Evolutionary conservation across 352 stramenopile genomes (phyloP).

Genomic region (Sclerospora graminicola): DNA sequence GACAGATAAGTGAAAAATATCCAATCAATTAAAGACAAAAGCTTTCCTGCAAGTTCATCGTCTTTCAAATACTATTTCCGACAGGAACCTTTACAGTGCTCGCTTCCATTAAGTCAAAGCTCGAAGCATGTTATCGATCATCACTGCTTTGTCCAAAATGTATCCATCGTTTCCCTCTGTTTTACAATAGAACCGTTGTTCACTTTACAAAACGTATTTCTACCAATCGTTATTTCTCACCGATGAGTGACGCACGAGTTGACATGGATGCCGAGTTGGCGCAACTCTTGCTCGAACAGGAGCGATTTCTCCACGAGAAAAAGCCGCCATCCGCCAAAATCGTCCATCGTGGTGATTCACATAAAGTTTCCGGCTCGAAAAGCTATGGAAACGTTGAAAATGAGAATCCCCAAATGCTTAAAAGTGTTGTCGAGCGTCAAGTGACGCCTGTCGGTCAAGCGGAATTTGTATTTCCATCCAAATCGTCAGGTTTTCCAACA

Average conservation of each 20-base stretch:
- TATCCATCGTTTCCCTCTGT: no score
- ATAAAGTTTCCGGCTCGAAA: constrained; percentile 4
- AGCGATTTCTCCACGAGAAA: constrained; percentile 56
- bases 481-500: constrained; percentile 49
- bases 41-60: no score
- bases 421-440: constrained; percentile 53
- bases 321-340: constrained; percentile 55
- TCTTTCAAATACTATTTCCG: no score
- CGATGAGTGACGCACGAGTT: constrained; percentile 6
- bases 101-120: no score
- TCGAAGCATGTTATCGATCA: no score
- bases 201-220: no score
- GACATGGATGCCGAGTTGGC: constrained; percentile 73
- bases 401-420: constrained; percentile 32
- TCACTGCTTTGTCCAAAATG: no score
- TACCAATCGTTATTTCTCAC: no score
- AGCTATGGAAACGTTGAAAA: constrained; percentile 3
- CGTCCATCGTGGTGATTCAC: constrained; percentile 8
- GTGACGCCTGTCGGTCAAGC: constrained; percentile 27
- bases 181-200: no score
- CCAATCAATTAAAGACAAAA: no score
- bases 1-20: no score
- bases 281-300: constrained; percentile 72
- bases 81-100: no score
- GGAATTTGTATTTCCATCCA: constrained; percentile 21